Evolutionary conservation across 148 eudicot genomes (phyloP).

Genomic region (Vaccinium vitisidaea): DNA sequence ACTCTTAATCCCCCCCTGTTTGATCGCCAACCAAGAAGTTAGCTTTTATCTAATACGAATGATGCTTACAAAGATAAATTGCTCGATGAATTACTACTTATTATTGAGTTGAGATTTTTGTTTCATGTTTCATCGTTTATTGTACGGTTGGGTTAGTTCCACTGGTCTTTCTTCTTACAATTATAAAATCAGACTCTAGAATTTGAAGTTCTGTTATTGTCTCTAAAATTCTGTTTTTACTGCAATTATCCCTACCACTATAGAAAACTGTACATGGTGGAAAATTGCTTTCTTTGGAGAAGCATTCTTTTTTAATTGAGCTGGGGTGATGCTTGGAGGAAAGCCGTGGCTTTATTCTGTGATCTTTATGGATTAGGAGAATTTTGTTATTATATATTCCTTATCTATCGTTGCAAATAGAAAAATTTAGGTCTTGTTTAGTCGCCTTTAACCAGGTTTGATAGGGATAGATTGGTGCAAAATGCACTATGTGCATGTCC

Average conservation of each 20-base stretch:
- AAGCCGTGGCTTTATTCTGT: background rate
- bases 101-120: background rate
- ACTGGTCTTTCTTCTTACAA: background rate
- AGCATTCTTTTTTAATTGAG: background rate
- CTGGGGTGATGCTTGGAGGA: background rate
- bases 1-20: background rate
- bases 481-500: no score
- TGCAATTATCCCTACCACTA: background rate
- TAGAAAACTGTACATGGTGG: background rate
- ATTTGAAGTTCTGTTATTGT: background rate
- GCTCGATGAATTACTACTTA: background rate
- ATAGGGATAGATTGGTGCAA: no score
- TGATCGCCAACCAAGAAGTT: background rate
- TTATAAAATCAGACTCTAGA: background rate
- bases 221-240: background rate
- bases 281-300: background rate
- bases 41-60: background rate
- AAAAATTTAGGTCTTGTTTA: no score
- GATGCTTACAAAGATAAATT: background rate
- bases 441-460: no score
- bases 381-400: background rate
- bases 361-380: background rate
- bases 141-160: background rate
- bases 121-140: background rate
- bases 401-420: background rate